Base-by-base conservation (phyloP, 2,329 filamentous ascomycete genomes). In the Uncinocarpus reesii region DNA sequence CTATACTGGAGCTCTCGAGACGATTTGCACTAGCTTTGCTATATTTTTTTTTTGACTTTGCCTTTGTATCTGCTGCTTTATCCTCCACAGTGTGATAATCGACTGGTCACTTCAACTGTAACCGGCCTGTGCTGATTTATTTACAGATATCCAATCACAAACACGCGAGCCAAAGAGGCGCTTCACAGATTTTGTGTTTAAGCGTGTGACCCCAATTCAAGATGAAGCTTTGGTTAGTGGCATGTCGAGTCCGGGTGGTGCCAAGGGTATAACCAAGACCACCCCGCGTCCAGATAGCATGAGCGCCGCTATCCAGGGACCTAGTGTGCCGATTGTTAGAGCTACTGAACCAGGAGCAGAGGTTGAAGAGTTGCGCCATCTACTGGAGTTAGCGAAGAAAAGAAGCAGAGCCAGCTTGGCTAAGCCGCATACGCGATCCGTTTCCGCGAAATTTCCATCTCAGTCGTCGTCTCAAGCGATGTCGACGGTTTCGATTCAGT, bases 161-260 rank as follows among this genome's bases (percentile, higher is more conserved):
- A 53, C 65, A 10, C 68, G 65, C 42, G 67, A 68, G 52, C 67
- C 62, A n/a, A 72, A 71, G 54, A 64, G 69, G 42, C 66, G 70
- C n/a, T 70, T 70, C 52, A 71, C 69, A 40, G 68, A 72, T 56
- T 72, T 69, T 53, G 63, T 70, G 54, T 72, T 72, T 51, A 65
- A 71, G 48, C 62, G 69, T 38, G 62, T 72, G 38, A 60, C 60
- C 23, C 53, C 26, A 10, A 21, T 4, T 8, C 37, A 48, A 41
- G 29, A 42, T 42, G 46, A 21, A 20, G 23, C 8, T 37, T n/a
- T 10, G 7, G 16, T 37, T 37, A 7, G 21, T 29, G 23, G 31
- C 23, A 28, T 28, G 15, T 11, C 10, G 13, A 16, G 24, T 16
- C 10, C 21, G 11, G n/a, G 7, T 48, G 29, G 7, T 29, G 23